Percentiles rank a stretch among this genome's conserved stretches.
Evolutionary conservation across 2,329 filamentous ascomycete genomes (phyloP).

Genomic region (Fusarium burgessii): DNA sequence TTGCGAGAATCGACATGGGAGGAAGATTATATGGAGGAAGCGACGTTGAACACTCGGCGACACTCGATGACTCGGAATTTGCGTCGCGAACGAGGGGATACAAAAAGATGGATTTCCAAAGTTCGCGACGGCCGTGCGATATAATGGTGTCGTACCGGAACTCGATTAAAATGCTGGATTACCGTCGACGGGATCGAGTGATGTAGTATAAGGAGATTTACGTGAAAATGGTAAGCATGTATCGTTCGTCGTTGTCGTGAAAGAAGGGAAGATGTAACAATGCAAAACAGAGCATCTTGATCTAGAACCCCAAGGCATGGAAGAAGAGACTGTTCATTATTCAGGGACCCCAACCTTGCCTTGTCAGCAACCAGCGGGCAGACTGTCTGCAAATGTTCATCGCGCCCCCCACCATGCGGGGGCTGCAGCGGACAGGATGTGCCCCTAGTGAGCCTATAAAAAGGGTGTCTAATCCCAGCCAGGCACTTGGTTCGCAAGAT

Average conservation of each 20-base stretch:
- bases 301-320: conserved; percentile 10
- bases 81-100: conserved; percentile 25
- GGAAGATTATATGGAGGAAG: conserved; percentile 4
- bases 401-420: conserved; percentile 37
- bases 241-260: conserved; percentile 13
- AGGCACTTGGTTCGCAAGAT: conserved; percentile 33
- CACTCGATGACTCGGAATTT: conserved; percentile 23
- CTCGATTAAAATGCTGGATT: neutral
- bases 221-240: neutral
- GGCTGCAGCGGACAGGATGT: conserved; percentile 27
- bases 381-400: conserved; percentile 32
- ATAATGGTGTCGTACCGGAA: neutral
- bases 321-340: conserved; percentile 1
- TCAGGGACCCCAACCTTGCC: conserved; percentile 36
- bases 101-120: conserved; percentile 7
- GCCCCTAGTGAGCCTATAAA: conserved; percentile 12
- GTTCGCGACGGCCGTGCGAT: conserved; percentile 12
- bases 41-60: conserved; percentile 17
- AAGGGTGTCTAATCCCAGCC: conserved; percentile 33
- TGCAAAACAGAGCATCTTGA: conserved; percentile 25
- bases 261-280: conserved; percentile 29
- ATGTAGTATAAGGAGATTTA: neutral
- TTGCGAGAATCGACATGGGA: conserved; percentile 35
- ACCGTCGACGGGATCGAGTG: neutral
- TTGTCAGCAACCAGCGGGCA: conserved; percentile 31